Evolutionary conservation across 2,329 filamentous ascomycete species (phyloP).

Genomic region (Microascus cirrosus): DNA sequence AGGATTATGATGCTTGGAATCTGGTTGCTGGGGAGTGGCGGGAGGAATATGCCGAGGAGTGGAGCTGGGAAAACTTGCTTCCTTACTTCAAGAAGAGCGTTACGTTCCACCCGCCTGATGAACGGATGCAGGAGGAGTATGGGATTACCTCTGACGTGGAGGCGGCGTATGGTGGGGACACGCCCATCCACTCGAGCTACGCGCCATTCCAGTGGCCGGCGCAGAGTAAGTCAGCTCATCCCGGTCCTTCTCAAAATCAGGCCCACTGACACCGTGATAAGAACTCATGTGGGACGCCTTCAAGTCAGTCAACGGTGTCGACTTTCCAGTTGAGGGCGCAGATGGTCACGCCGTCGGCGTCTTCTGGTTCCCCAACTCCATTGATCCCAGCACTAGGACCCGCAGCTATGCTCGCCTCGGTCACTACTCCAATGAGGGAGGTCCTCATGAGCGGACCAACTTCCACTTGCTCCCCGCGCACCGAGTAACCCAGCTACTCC

Average conservation of each 20-base stretch:
- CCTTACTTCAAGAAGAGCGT: constrained; percentile 10
- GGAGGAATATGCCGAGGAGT: not conserved
- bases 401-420: constrained; percentile 16
- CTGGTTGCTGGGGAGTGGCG: constrained; percentile 5
- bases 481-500: constrained; percentile 8
- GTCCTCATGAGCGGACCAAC: constrained; percentile 2
- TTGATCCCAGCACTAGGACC: constrained; percentile 14
- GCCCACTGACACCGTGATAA: not conserved
- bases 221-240: not conserved
- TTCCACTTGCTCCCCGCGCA: constrained; percentile 8
- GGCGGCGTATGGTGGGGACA: constrained; percentile 8
- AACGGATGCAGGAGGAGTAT: constrained; percentile 9
- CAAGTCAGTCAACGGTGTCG: constrained; percentile 12
- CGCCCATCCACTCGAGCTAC: constrained; percentile 8
- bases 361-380: constrained; percentile 20
- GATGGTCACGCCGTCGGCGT: constrained; percentile 14
- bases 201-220: constrained; percentile 8
- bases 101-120: constrained; percentile 9
- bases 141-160: constrained; percentile 14
- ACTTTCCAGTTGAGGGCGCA: constrained; percentile 13
- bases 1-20: constrained; percentile 10
- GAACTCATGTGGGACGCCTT: constrained; percentile 9
- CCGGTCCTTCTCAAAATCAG: not conserved
- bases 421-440: constrained; percentile 14
- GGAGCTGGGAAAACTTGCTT: constrained; percentile 4